These are phyloP conservation scores for Fusarium longipes DNA, from an alignment of 2,329 filamentous ascomycete genomes.

Conservation along the genomic window DNA sequence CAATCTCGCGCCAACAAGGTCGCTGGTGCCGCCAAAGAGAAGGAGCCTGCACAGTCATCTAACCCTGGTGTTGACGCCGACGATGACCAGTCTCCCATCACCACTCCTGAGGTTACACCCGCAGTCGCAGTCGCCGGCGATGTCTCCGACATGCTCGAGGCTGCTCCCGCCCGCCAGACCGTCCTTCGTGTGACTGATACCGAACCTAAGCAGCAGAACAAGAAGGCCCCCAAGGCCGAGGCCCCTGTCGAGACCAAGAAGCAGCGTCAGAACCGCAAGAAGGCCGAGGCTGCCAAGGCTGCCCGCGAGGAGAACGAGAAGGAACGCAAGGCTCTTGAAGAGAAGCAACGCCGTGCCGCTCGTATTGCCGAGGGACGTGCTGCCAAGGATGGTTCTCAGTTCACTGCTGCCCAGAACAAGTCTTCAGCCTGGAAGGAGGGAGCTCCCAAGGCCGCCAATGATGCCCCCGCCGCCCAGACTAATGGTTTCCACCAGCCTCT, in stretches of 20 bases:
- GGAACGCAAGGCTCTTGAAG: slow-evolving; percentile 78
- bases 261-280: slow-evolving; percentile 91
- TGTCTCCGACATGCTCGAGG: slow-evolving; percentile 92
- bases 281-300: slow-evolving; percentile 82
- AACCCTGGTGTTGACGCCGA: slow-evolving; percentile 80
- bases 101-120: slow-evolving; percentile 70
- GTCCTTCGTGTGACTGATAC: slow-evolving; percentile 81
- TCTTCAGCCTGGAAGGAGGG: slow-evolving; percentile 59
- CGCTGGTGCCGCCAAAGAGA: slow-evolving; percentile 56
- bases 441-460: slow-evolving; percentile 49
- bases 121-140: slow-evolving; percentile 71
- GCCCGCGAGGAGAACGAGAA: slow-evolving; percentile 82
- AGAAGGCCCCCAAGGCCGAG: slow-evolving; percentile 70
- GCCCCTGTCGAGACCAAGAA: slow-evolving; percentile 89
- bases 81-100: slow-evolving; percentile 78
- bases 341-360: slow-evolving; percentile 85
- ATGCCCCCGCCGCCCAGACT: slow-evolving; percentile 44
- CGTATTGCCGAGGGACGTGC: slow-evolving; percentile 84
- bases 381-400: slow-evolving; percentile 80
- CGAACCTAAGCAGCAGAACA: slow-evolving; percentile 71
- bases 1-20: slow-evolving; percentile 70
- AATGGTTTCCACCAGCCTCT: slow-evolving; percentile 61
- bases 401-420: slow-evolving; percentile 59
- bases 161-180: slow-evolving; percentile 72
- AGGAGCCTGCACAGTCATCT: slow-evolving; percentile 66